phyloP scores from a whole-genome alignment of 2,329 filamentous ascomycete genomes.

The Bipolaris victoriae region DNA sequence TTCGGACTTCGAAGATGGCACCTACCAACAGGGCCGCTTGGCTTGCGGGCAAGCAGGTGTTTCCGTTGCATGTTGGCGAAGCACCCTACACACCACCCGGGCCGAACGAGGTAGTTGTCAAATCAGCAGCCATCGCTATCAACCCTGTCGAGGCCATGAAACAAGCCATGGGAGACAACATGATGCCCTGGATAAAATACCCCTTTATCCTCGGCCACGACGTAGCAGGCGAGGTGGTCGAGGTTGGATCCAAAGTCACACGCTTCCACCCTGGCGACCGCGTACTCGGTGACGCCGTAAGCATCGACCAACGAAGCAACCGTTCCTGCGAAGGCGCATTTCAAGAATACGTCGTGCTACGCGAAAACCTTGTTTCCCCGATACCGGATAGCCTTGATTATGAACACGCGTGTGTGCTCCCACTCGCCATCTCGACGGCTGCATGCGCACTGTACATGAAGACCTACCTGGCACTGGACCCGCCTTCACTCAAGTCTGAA shows the following conservation, averaged over 20 bases:
- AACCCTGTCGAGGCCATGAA: conserved; percentile 54
- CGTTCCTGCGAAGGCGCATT: conserved; percentile 41
- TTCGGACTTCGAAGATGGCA: background rate
- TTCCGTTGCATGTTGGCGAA: conserved; percentile 31
- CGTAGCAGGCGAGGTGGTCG: conserved; percentile 52
- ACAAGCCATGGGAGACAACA: conserved; percentile 31
- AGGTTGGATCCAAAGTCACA: conserved; percentile 50
- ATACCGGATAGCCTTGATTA: conserved; percentile 57
- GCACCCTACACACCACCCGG: conserved; percentile 48
- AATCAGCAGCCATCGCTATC: conserved; percentile 50
- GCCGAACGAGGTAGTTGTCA: conserved; percentile 49
- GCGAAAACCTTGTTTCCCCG: conserved; percentile 53
- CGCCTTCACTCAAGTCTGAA: conserved; percentile 52
- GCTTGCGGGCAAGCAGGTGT: background rate
- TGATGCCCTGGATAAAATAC: conserved; percentile 14
- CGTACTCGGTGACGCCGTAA: conserved; percentile 42
- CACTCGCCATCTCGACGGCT: conserved; percentile 20
- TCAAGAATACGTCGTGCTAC: conserved; percentile 58
- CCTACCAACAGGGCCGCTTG: conserved; percentile 2
- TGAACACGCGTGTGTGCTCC: conserved; percentile 54
- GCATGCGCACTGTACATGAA: conserved; percentile 20
- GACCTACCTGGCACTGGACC: conserved; percentile 16
- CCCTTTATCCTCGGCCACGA: conserved; percentile 45
- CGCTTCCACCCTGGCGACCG: conserved; percentile 52
- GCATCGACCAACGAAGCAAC: conserved; percentile 11